phyloP scores from a whole-genome alignment of 345 rosid species.

The Kernera saxatilis region DNA sequence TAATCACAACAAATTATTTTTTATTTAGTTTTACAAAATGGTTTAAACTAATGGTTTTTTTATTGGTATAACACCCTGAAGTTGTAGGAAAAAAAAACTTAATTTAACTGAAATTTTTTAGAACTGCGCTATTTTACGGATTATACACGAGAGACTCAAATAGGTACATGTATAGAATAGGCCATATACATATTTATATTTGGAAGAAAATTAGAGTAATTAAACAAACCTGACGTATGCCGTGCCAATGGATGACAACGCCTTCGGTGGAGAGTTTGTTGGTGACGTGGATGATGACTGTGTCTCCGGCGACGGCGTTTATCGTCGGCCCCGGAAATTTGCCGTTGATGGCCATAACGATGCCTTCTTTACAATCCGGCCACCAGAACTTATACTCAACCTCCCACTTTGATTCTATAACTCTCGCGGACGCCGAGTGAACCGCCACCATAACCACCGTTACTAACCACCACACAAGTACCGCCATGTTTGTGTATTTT shows the following conservation, averaged over 20 bases:
- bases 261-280: slow-evolving; percentile 74
- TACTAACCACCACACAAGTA: slow-evolving; percentile 2
- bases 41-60: too few species aligned
- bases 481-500: background rate
- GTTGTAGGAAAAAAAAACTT: too few species aligned
- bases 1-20: background rate
- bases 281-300: slow-evolving; percentile 46
- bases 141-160: too few species aligned
- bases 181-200: too few species aligned
- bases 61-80: too few species aligned
- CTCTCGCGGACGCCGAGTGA: slow-evolving; percentile 10
- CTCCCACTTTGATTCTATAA: slow-evolving; percentile 48
- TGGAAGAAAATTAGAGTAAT: background rate
- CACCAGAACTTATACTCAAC: slow-evolving; percentile 56
- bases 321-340: slow-evolving; percentile 88
- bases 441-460: slow-evolving; percentile 2
- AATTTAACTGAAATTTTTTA: too few species aligned
- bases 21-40: too few species aligned
- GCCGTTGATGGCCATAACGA: slow-evolving; percentile 73
- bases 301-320: slow-evolving; percentile 55
- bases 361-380: slow-evolving; percentile 64
- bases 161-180: too few species aligned
- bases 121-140: too few species aligned
- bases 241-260: slow-evolving; percentile 93
- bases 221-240: slow-evolving; percentile 63